Evolutionary conservation across 2,329 filamentous ascomycete genomes (phyloP), one percentile per base, ranked within the genome.

Genomic region (Paecilomyces dactylethromorphus): DNA sequence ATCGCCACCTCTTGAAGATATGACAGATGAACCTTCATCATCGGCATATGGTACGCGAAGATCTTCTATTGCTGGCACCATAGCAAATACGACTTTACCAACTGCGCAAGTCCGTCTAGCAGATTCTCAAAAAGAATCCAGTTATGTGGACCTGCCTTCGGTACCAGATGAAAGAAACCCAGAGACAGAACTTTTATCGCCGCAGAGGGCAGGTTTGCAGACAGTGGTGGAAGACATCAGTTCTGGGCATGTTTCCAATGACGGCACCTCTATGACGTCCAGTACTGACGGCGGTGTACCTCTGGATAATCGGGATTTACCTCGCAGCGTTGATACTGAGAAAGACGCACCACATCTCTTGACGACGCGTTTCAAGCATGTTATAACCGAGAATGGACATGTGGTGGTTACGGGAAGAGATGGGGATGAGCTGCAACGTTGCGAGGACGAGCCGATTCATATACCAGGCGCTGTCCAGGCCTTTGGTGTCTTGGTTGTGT

Each of bases 381-480:
- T 89, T 3, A 78, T 88, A 26, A 92, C 89, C 0, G 85, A 89
- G 1, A 88, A 86, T 15, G 91, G 91, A 0, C 91, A 96, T 74
- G 86, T 88, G 26, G 84, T 96, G 31, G 90, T 96, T 57, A 94
- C 90, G 0, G 91, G 91, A 5, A 82, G 88, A 58, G 86, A 91
- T 56, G 87, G 86, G 1, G 82, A 85, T 1, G 84, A 82, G 0
- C 76, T 94, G 52, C 89, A 95, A 69, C 83, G 86, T 56, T 96
- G 92, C 68, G 92, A 96, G 72, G 92, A 96, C 67, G 92, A 96
- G 67, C 91, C 92, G 0, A 96, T 96, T 26, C 91, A 93, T 64
- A 88, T 91, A 1, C 92, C 92, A 0, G 90, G 91, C 21, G 90
- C 92, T 0, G 78, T 96, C 11, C 92, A 96, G 70, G 81, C 84